Base-by-base conservation (phyloP, 2,329 filamentous ascomycete species). In the Penicillium crustosum region DNA sequence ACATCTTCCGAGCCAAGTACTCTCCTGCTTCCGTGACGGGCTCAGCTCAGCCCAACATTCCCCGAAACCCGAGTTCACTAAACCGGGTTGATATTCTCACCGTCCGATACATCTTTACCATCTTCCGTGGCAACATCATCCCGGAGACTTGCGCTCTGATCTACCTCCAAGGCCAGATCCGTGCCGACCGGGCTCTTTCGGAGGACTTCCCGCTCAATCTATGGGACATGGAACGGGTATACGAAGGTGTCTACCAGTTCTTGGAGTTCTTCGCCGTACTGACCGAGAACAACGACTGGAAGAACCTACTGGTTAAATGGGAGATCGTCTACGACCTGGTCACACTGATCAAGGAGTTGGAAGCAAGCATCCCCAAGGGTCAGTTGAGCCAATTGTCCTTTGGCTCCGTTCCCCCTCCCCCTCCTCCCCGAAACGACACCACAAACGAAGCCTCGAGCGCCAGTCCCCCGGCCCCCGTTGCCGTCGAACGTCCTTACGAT, bases 151-250 rank as follows among this genome's bases (percentile, higher is more conserved):
- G 93, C 54, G 93, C 93, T n/a, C 81, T 97, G 38, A 96, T 97
- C 78, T 91, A 94, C 69, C 83, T 96, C 3, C 93, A 97, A 77
- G 90, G 91, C 17, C 89, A 96, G 70, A 96, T 97, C 35, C 88
- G 91, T 42, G 86, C 88, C 41, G 87, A 88, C 33, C 82, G 87
- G 56, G 86, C 88, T 17, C 85, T 93, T 59, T 87, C 91, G 0
- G 86, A 90, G 61, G 93, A 97, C 68, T 97, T 97, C 68, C 93
- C 93, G 0, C 87, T 97, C 2, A 95, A 97, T 68, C 84, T 92
- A 47, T 97, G 93, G 93, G 93, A 97, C 68, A 96, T 97, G 89
- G 93, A 97, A 73, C 86, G 93, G 15, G 93, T 95, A 58, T 96
- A 96, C 73, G 93, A 97, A 69, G 93, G 93, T 0, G 86, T 97